Evolutionary conservation across 1,139 yeast species (phyloP), one percentile per base, ranked within the genome.

Genomic region (Taphrina confusa): DNA sequence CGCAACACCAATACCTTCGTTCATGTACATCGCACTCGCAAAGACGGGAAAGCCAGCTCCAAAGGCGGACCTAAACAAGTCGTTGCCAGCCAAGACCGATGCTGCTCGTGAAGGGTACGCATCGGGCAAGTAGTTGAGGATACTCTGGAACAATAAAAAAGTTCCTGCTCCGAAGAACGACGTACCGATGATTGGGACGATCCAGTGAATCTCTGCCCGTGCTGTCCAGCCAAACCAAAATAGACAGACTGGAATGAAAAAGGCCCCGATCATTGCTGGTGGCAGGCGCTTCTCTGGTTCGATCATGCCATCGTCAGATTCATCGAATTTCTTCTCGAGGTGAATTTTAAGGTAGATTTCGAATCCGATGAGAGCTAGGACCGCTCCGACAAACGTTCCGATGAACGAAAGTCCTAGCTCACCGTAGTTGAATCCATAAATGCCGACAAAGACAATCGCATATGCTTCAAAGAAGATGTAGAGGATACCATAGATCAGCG

Each of bases 221-320:
- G 87, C 80, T 2, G 91, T 79, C 95, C 95, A 87, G 11, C 85
- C 95, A 63, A 86, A 76, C 95, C 95, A 87, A 72, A 87, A 87
- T 63, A 87, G 76, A 0, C 88, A 78, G 51, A 83, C 76, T 18
- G 91, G 91, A 63, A 87, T 74, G 16, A 81, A 78, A 28, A 84
- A 71, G 1, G 89, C 83, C 46, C 88, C 91, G 52, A 79, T 70
- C 74, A 86, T 80, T 85, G 87, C 82, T 18, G 91, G 83, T 8
- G 83, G 82, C 64, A 90, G 75, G 73, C 96, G 82, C 40, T 82
- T 85, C 71, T 89, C 96, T 1, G 96, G 95, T n/a, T 85, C 84
- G 69, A 80, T 81, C 2, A 80, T 84, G 3, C 85, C 51, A 22
- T 57, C 46, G 11, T 42, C 50, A 25, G 60, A 31, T 23, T 57